Percentiles rank a stretch among this genome's conserved stretches.
Evolutionary conservation across 768 basidiomycete genomes (phyloP).

Genomic region (Dendrothele bispora): DNA sequence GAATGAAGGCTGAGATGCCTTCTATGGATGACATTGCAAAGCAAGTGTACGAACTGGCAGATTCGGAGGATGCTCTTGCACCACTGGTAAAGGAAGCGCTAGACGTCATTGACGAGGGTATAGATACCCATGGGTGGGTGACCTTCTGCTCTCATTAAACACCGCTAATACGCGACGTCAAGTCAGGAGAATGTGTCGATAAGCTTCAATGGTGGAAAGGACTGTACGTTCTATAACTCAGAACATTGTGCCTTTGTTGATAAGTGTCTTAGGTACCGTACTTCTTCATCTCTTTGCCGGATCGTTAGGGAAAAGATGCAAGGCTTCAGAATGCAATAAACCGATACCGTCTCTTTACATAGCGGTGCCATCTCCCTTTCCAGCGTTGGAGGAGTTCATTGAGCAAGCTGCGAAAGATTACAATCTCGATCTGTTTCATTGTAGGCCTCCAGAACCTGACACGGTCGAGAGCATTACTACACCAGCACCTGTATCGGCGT

Average conservation of each 20-base stretch:
- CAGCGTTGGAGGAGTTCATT: slow-evolving; percentile 83
- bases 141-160: background rate
- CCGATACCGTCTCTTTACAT: slow-evolving; percentile 80
- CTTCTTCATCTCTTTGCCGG: slow-evolving; percentile 86
- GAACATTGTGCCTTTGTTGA: slow-evolving; percentile 5
- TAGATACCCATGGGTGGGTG: slow-evolving; percentile 85
- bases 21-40: slow-evolving; percentile 41
- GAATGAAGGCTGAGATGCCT: background rate
- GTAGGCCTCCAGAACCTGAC: slow-evolving; percentile 39
- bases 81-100: slow-evolving; percentile 75
- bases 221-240: slow-evolving; percentile 61
- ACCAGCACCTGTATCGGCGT: slow-evolving; percentile 22
- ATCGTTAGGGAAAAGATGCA: slow-evolving; percentile 51
- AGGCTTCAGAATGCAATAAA: slow-evolving; percentile 32
- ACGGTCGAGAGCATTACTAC: slow-evolving; percentile 50
- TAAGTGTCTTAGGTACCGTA: slow-evolving; percentile 75
- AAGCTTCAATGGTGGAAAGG: slow-evolving; percentile 99
- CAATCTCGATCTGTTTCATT: slow-evolving; percentile 71
- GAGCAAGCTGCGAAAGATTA: slow-evolving; percentile 59
- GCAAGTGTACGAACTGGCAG: slow-evolving; percentile 63
- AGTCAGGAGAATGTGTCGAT: slow-evolving; percentile 76
- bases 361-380: slow-evolving; percentile 86
- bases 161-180: slow-evolving; percentile 11
- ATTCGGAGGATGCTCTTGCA: slow-evolving; percentile 53
- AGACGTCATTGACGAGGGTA: slow-evolving; percentile 72